These are phyloP conservation scores for Mycena sanguinolenta DNA, from an alignment of 768 basidiomycete species.

Conservation along the genomic window DNA sequence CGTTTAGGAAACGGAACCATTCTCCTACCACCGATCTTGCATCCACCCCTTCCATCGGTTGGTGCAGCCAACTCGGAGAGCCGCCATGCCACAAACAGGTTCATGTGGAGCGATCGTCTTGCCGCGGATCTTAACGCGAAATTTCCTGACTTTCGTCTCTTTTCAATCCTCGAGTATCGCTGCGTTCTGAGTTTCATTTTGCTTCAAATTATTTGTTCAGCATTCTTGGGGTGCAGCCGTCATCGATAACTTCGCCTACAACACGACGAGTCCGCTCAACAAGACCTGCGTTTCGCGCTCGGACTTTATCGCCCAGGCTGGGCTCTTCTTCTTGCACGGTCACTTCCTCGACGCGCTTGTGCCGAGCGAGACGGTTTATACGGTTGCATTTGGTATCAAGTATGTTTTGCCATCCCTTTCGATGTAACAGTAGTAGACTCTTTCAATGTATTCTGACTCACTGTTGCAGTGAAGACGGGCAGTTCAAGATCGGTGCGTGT, in stretches of 20 bases:
- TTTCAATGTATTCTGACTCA: not conserved
- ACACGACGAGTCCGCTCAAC: slow-evolving; percentile 47
- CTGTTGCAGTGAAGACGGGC: slow-evolving; percentile 42
- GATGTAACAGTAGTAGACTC: too few species aligned
- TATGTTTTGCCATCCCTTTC: slow-evolving; percentile 26
- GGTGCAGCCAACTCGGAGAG: not conserved
- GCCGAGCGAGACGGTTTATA: slow-evolving; percentile 46
- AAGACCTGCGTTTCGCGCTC: slow-evolving; percentile 41
- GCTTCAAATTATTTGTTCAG: slow-evolving; percentile 32
- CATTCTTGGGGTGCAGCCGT: slow-evolving; percentile 52
- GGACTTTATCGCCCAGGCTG: slow-evolving; percentile 46
- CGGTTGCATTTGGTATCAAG: slow-evolving; percentile 51
- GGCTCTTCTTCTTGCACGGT: slow-evolving; percentile 46
- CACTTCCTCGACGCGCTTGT: slow-evolving; percentile 44
- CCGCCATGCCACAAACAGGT: not conserved
- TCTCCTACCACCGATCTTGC: slow-evolving; percentile 8
- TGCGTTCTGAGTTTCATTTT: too few species aligned
- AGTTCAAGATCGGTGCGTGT: slow-evolving; percentile 41
- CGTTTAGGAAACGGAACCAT: slow-evolving; percentile 48
- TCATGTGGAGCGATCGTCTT: not conserved
- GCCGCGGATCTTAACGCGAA: not conserved
- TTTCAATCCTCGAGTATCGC: not conserved
- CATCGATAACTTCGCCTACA: slow-evolving; percentile 50
- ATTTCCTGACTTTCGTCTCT: slow-evolving; percentile 39
- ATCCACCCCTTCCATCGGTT: not conserved